Evolutionary conservation across 495 filamentous ascomycete genomes (phyloP).

Genomic region (Copromyces sp.): DNA sequence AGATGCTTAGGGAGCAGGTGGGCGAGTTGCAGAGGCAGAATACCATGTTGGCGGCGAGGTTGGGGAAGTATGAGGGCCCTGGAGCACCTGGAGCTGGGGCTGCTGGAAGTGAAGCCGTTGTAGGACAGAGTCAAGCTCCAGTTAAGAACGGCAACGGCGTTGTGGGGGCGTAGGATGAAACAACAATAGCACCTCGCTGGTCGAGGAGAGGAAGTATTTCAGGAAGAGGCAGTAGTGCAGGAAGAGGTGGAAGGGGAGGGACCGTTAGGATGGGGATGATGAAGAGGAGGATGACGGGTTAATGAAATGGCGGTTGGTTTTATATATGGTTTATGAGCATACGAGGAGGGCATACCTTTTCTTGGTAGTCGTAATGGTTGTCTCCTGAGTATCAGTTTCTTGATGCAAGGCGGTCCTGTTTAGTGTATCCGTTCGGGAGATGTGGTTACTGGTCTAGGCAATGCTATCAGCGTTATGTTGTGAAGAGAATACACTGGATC

Average conservation of each 20-base stretch:
- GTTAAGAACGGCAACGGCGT: not conserved
- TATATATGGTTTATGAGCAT: not conserved
- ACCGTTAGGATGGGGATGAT: not conserved
- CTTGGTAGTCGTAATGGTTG: not conserved
- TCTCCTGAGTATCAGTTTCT: not conserved
- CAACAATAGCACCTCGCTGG: not conserved
- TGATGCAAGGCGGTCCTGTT: not conserved
- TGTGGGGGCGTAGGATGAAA: not conserved
- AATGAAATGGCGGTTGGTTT: not conserved
- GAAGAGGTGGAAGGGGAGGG: not conserved
- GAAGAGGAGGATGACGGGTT: not conserved
- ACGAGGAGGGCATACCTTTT: not conserved
- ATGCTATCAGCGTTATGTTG: not conserved
- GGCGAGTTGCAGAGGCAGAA: slow-evolving; percentile 59
- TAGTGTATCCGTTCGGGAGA: not conserved
- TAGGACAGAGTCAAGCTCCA: not conserved
- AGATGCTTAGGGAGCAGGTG: slow-evolving; percentile 53
- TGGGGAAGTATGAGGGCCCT: slow-evolving; percentile 27
- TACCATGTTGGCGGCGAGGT: slow-evolving; percentile 39
- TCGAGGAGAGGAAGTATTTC: not conserved
- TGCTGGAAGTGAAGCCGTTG: not conserved
- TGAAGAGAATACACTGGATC: not conserved
- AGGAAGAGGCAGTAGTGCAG: not conserved
- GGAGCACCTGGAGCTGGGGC: not conserved
- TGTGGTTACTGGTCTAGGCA: not conserved